Percentiles rank a stretch among this genome's conserved stretches.
These are phyloP conservation scores for Corinectria fuckeliana DNA, from an alignment of 2,329 filamentous ascomycete species.

Conservation along the genomic window DNA sequence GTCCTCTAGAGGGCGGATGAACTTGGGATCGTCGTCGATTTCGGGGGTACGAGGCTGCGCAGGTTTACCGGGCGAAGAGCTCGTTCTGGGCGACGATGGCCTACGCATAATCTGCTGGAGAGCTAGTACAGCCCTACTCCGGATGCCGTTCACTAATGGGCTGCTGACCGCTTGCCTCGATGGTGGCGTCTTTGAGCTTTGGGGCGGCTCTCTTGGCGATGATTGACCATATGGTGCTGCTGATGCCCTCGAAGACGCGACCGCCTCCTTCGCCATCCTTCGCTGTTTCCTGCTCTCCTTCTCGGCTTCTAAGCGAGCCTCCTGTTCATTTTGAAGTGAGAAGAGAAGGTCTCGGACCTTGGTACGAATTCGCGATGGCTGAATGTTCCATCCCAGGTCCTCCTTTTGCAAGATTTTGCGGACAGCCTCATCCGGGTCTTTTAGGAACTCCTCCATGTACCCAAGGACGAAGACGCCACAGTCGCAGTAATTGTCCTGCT, in stretches of 20 bases:
- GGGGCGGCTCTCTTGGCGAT: slow-evolving; percentile 21
- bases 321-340: slow-evolving; percentile 65
- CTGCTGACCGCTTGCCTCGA: slow-evolving; percentile 9
- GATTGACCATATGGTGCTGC: slow-evolving; percentile 23
- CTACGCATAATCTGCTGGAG: slow-evolving; percentile 8
- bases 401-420: slow-evolving; percentile 69
- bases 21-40: slow-evolving; percentile 23
- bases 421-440: slow-evolving; percentile 74
- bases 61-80: slow-evolving; percentile 5
- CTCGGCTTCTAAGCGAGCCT: slow-evolving; percentile 48
- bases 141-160: slow-evolving; percentile 11
- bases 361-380: slow-evolving; percentile 64
- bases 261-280: slow-evolving; percentile 38
- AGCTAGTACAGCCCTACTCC: not conserved
- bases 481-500: slow-evolving; percentile 84
- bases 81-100: not conserved
- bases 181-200: slow-evolving; percentile 19
- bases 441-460: slow-evolving; percentile 83
- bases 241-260: slow-evolving; percentile 15
- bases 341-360: slow-evolving; percentile 72
- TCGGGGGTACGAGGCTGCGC: slow-evolving; percentile 15
- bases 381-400: slow-evolving; percentile 57
- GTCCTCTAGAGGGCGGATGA: slow-evolving; percentile 26
- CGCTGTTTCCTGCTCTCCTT: slow-evolving; percentile 44
- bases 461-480: slow-evolving; percentile 88